These are phyloP conservation scores for Colletotrichum karsti DNA, from an alignment of 2,329 filamentous ascomycete species.

Conservation along the genomic window DNA sequence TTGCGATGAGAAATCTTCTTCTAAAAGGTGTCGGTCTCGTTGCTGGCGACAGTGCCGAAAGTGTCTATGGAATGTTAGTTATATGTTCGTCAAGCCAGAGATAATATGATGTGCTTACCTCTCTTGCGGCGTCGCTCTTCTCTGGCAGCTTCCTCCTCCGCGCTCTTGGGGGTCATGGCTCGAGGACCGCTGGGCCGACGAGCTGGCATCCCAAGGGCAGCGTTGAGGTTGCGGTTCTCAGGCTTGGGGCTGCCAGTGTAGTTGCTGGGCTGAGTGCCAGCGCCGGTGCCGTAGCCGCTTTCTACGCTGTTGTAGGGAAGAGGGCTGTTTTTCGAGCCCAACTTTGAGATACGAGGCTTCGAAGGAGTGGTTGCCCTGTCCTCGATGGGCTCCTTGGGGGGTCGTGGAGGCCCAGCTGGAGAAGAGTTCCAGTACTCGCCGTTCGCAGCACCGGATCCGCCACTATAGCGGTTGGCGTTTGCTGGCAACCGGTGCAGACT, in stretches of 20 bases:
- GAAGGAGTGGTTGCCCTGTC: conserved; percentile 51
- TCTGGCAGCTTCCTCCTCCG: conserved; percentile 53
- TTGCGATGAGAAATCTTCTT: conserved; percentile 15
- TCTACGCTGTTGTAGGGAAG: conserved; percentile 65
- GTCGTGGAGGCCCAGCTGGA: conserved; percentile 59
- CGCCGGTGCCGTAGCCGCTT: conserved; percentile 60
- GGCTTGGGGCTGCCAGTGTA: conserved; percentile 61
- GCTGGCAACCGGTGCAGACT: conserved; percentile 63
- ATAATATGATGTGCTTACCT: conserved; percentile 53
- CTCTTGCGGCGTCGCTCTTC: conserved; percentile 64
- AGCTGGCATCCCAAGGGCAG: conserved; percentile 59
- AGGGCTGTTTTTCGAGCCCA: conserved; percentile 61
- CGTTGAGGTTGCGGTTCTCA: conserved; percentile 66
- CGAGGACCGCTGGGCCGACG: conserved; percentile 66
- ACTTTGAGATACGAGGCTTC: conserved; percentile 57
- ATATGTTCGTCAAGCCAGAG: neutral
- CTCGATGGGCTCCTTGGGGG: conserved; percentile 70
- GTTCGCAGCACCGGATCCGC: conserved; percentile 37
- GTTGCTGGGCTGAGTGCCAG: conserved; percentile 53
- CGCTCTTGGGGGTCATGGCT: conserved; percentile 68
- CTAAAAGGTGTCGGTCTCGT: conserved; percentile 65
- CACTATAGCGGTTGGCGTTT: conserved; percentile 58
- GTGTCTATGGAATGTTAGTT: conserved; percentile 51
- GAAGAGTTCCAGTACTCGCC: conserved; percentile 57
- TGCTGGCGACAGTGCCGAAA: conserved; percentile 59